phyloP scores from a whole-genome alignment of 768 basidiomycete genomes.

The Naganishia vishniacii region DNA sequence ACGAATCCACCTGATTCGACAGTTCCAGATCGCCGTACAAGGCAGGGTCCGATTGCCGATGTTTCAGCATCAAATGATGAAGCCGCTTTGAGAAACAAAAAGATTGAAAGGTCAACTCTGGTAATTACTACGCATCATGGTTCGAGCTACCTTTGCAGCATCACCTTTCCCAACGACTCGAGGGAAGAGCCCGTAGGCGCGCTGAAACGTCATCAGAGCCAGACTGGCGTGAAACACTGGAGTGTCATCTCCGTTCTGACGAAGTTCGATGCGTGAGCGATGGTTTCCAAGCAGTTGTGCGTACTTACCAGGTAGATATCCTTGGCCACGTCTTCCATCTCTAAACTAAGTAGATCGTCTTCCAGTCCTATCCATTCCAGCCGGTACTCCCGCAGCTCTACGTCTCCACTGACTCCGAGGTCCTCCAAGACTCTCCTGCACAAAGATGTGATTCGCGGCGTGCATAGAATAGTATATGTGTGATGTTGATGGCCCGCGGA shows the following conservation, averaged over 20 bases:
- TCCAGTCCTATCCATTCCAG: constrained; percentile 91
- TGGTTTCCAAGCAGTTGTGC: neutral
- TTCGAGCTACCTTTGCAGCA: constrained; percentile 50
- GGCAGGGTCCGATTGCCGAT: constrained; percentile 35
- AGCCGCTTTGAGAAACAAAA: constrained; percentile 55
- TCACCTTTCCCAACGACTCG: constrained; percentile 91
- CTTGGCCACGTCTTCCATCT: constrained; percentile 75
- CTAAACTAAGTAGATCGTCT: constrained; percentile 84
- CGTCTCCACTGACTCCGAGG: constrained; percentile 94
- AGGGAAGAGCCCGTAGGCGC: constrained; percentile 80
- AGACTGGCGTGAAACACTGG: constrained; percentile 81
- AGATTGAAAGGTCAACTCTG: neutral
- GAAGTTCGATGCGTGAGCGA: neutral
- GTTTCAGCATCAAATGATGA: constrained; percentile 63
- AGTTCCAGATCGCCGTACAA: constrained; percentile 39
- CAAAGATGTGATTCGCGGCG: constrained; percentile 79
- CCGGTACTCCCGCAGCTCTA: constrained; percentile 71
- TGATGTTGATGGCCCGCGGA: constrained; percentile 51
- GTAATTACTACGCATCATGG: constrained; percentile 7
- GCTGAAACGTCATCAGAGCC: constrained; percentile 74
- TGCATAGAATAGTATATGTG: constrained; percentile 82
- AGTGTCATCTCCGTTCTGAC: constrained; percentile 92
- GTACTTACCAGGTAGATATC: constrained; percentile 79
- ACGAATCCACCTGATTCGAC: constrained; percentile 61
- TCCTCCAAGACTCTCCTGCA: constrained; percentile 84